A percentile compares a stretch with the other conserved stretches of the same genome.
Conservation (phyloP, 345 rosid species). For the Punica granatum region DNA sequence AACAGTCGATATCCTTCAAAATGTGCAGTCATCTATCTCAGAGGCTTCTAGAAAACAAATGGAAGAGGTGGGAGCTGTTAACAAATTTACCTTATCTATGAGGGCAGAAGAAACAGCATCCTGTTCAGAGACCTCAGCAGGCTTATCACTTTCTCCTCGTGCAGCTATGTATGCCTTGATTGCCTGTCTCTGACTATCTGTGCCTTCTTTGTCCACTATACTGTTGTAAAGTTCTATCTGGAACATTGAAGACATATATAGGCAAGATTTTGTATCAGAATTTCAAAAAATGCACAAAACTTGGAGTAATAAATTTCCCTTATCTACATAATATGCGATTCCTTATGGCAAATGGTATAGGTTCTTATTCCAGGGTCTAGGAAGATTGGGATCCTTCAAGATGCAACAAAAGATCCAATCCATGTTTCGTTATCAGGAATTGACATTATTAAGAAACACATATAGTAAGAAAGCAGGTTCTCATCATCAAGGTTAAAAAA, state of each 20-base stretch:
- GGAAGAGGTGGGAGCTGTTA: background rate
- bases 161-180: conserved; percentile 81
- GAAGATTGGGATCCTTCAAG: background rate
- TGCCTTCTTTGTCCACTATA: conserved; percentile 64
- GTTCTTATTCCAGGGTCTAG: background rate
- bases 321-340: background rate
- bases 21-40: background rate
- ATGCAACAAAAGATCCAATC: background rate
- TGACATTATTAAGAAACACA: background rate
- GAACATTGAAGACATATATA: conserved; percentile 1
- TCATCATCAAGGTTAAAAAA: background rate
- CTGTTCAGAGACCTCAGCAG: conserved; percentile 39
- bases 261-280: background rate
- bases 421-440: background rate
- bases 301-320: background rate
- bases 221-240: conserved; percentile 89
- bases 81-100: conserved; percentile 46
- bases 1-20: conserved; percentile 7
- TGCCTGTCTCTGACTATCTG: conserved; percentile 61
- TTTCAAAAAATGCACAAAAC: background rate
- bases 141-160: conserved; percentile 49
- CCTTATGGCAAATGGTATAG: background rate
- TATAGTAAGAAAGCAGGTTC: background rate
- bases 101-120: conserved; percentile 76
- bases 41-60: background rate